phyloP scores from a whole-genome alignment of 176 grass and related monocot species.

The Carex kokanica region DNA sequence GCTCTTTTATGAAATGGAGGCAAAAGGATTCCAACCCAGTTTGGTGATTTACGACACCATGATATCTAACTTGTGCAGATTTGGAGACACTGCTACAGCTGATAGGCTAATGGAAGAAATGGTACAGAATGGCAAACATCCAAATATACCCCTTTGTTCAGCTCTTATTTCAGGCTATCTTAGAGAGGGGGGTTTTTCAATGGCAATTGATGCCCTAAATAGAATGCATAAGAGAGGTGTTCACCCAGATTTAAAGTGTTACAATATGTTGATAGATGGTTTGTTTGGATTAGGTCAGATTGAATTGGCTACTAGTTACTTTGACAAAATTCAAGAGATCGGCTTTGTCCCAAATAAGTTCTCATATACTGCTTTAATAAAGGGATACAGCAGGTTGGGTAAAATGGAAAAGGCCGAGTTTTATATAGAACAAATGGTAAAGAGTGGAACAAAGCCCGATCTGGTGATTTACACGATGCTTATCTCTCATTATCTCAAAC shows the following conservation, averaged over 20 bases:
- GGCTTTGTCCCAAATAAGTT: slow-evolving; percentile 58
- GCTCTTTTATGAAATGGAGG: too few species aligned
- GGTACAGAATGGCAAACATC: slow-evolving; percentile 41
- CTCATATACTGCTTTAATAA: slow-evolving; percentile 60
- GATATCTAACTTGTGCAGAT: slow-evolving; percentile 55
- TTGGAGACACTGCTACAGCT: slow-evolving; percentile 38
- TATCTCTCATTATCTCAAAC: slow-evolving; percentile 56
- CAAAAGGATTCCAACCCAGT: slow-evolving; percentile 4
- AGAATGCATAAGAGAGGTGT: slow-evolving; percentile 46
- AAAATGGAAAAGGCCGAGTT: slow-evolving; percentile 58
- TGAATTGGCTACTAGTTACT: slow-evolving; percentile 54
- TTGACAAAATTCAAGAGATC: slow-evolving; percentile 43
- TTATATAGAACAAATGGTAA: slow-evolving; percentile 47
- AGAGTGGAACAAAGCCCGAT: slow-evolving; percentile 47
- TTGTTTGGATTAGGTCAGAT: slow-evolving; percentile 58
- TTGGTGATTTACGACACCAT: slow-evolving; percentile 50
- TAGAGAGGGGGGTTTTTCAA: slow-evolving; percentile 46
- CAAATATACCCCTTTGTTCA: slow-evolving; percentile 60
- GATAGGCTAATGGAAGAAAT: slow-evolving; percentile 55
- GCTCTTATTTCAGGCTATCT: slow-evolving; percentile 57
- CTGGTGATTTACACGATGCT: slow-evolving; percentile 50
- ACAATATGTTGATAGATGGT: slow-evolving; percentile 67
- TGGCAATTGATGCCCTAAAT: slow-evolving; percentile 52
- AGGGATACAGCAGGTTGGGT: slow-evolving; percentile 45
- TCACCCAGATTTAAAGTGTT: slow-evolving; percentile 60